Evolutionary conservation across 2,329 filamentous ascomycete species (phyloP).

Genomic region (Fusarium sp.): DNA sequence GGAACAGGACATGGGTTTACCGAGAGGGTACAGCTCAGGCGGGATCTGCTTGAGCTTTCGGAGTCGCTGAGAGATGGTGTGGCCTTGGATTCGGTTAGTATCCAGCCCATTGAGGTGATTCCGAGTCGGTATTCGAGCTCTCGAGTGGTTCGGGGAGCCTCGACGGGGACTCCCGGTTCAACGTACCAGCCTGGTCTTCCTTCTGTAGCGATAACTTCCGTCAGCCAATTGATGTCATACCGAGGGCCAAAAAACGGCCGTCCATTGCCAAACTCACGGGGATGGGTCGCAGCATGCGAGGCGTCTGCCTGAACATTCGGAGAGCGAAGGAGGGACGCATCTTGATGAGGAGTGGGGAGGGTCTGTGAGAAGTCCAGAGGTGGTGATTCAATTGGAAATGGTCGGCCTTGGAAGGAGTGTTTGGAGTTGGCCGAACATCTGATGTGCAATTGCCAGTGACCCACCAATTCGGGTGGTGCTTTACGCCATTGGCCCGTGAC

Average conservation of each 20-base stretch:
- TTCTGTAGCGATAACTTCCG: constrained; percentile 62
- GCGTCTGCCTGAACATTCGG: constrained; percentile 77
- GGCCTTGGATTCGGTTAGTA: constrained; percentile 72
- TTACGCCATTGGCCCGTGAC: constrained; percentile 54
- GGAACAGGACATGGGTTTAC: constrained; percentile 64
- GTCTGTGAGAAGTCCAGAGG: constrained; percentile 48
- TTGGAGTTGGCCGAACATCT: constrained; percentile 54
- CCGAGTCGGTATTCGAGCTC: constrained; percentile 20
- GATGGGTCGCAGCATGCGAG: constrained; percentile 78
- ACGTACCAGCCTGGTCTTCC: constrained; percentile 79
- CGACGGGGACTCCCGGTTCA: constrained; percentile 30
- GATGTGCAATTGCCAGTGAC: constrained; percentile 55
- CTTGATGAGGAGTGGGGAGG: constrained; percentile 56
- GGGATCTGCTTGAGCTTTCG: constrained; percentile 92
- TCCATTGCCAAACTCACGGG: constrained; percentile 70
- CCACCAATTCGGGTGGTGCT: constrained; percentile 53
- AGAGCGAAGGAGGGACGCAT: constrained; percentile 79
- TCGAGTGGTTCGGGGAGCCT: constrained; percentile 34
- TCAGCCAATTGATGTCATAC: constrained; percentile 46
- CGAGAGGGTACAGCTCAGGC: constrained; percentile 93
- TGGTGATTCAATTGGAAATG: constrained; percentile 54
- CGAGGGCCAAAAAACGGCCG: constrained; percentile 36
- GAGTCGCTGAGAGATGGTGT: constrained; percentile 96
- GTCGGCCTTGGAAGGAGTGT: constrained; percentile 49
- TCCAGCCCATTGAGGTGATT: constrained; percentile 34